Percentiles rank a stretch among this genome's conserved stretches.
phyloP scores from a whole-genome alignment of 1,284 basidiomycete genomes.

The Cutaneotrichosporon cavernicola region DNA sequence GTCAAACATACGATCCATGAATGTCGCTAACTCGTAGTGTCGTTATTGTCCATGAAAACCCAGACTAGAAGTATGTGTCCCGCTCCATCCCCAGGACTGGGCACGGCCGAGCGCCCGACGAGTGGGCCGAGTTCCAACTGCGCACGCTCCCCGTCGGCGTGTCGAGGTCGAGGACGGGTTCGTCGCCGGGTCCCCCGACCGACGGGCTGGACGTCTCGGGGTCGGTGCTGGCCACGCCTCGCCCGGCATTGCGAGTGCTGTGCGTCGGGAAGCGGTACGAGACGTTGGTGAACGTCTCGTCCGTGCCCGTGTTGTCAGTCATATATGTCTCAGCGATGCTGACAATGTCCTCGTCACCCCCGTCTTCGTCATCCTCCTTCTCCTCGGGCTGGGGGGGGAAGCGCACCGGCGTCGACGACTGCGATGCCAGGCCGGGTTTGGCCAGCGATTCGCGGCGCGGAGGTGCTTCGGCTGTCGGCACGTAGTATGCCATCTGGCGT shows the following conservation, averaged over 20 bases:
- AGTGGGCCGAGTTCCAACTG: not conserved
- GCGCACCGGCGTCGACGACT: slow-evolving; percentile 2
- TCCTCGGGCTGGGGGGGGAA: not conserved
- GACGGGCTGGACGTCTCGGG: not conserved
- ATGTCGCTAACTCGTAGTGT: slow-evolving; percentile 1
- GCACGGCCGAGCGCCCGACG: not conserved
- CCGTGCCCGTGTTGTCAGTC: slow-evolving; percentile 15
- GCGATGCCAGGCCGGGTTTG: not conserved
- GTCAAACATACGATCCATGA: slow-evolving; percentile 9
- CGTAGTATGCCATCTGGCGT: slow-evolving; percentile 40
- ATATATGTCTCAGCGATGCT: slow-evolving; percentile 14
- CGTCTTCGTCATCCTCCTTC: slow-evolving; percentile 2
- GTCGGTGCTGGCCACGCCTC: not conserved
- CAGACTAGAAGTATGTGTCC: not conserved
- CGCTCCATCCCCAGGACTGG: not conserved
- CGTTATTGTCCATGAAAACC: not conserved
- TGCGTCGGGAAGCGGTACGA: slow-evolving; percentile 33
- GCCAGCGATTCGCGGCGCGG: slow-evolving; percentile 11
- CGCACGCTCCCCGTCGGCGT: not conserved
- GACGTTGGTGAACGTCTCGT: slow-evolving; percentile 21
- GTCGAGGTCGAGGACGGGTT: not conserved
- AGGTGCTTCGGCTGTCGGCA: slow-evolving; percentile 7
- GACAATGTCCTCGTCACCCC: slow-evolving; percentile 8
- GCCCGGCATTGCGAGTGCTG: not conserved
- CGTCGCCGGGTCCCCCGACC: not conserved